Evolutionary conservation across 257 asterid genomes (phyloP), one percentile per base, ranked within the genome.

Genomic region (Salvia splendens): DNA sequence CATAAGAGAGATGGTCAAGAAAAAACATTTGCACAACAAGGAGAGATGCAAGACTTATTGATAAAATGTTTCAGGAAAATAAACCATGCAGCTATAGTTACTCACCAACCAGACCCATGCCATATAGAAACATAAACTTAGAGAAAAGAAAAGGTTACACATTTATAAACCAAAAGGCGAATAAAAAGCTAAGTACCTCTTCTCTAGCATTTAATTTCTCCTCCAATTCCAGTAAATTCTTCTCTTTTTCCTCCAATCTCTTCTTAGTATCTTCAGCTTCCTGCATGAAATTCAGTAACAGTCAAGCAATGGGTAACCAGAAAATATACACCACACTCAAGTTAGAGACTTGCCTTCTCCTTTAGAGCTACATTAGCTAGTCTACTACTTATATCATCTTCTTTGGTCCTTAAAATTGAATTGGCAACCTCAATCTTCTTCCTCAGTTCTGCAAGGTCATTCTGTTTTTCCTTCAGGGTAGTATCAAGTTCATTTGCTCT

Each of bases 401-500:
- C 99, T 75, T 86, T 87, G 74, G 76, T 78, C 77, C 79, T 94
- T 82, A 91, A 75, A 61, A 81, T 61, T 55, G 82, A 79, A 65
- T 82, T 85, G 14, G 83, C 73, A n/a, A 61, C 60, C 75, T 85
- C 95, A 75, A 91, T 80, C 62, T 83, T 91, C 85, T 74, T 89
- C 76, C 81, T 81, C 12, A 81, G 55, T 73, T 84, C 95, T 72
- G 84, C 89, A 81, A 91, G 85, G 47, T 94, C 93, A 73, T 71
- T 74, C 73, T 88, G 91, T 67, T 87, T 94, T 50, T 84, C 85
- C 76, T 83, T 85, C 82, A 84, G 74, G 41, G 80, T 58, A 58
- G 68, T 88, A 79, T 94, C 99, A 78, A 77, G 82, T 61, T 84
- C 95, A 66, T 91, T 94, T 28, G 95, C 95, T 73, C 86, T 84